Evolutionary conservation across 345 rosid genomes (phyloP), one percentile per base, ranked within the genome.

Genomic region (Eucalyptus fibrosa): DNA sequence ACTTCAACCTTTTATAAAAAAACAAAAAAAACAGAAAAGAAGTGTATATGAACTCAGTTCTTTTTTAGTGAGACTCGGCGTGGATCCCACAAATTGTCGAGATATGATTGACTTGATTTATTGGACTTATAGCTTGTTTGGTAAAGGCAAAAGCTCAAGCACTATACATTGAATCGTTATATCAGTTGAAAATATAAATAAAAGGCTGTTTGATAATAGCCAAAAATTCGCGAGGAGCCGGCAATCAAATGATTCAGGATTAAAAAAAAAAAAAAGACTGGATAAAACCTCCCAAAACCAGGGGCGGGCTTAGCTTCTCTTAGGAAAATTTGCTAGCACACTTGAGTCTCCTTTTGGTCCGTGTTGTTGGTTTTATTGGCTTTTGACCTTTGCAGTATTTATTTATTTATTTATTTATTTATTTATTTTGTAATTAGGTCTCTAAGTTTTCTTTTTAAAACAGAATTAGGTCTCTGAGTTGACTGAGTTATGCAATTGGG

Each of bases 51-150:
- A 32, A 67, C 40, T 67, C 6, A 32, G 18, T 51, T 51, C 0
- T 32, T 67, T 32, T 67, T 32, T 16, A 15, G 21, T 32, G 77
- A 9, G 40, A 67, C 5, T 19, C 1, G 5, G 6, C 3, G 2
- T 67, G 40, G 40, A n/a, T 67, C 40, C 4, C 21, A 8, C 0
- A 16, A 9, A 67, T 32, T 32, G 0, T 32, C 2, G 23, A 67
- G 18, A 18, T 32, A 67, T 32, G 21, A 67, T 67, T 16, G 40
- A 8, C 24, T 32, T 69, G 82, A 34, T 69, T 42, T 9, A 9
- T 13, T 34, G 26, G 42, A 69, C 82, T 72, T 21, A 34, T 18
- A 32, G 82, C 82, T 72, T 72, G 1, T 72, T 69, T 34, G 24
- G 81, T 7, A 18, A 67, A 34, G 0, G 23, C 24, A 7, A 72